A percentile compares a stretch with the other conserved stretches of the same genome.
These are phyloP conservation scores for Nothopassalora personata DNA, from an alignment of 2,329 filamentous ascomycete genomes.

Conservation along the genomic window DNA sequence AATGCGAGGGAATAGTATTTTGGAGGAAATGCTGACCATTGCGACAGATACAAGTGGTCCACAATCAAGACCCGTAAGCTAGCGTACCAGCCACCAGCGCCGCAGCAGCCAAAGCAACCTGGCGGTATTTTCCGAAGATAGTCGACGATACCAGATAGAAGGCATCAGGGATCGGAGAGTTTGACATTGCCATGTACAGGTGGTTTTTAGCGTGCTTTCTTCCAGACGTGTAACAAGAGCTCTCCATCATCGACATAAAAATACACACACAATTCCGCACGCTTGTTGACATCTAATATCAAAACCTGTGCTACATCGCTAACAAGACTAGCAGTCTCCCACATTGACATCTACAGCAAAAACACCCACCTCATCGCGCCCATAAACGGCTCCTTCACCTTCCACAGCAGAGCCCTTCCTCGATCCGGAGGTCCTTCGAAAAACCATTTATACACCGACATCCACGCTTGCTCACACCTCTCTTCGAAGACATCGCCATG, in stretches of 20 bases:
- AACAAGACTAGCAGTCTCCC: not conserved
- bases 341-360: not conserved
- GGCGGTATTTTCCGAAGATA: constrained; percentile 26
- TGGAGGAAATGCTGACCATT: constrained; percentile 24
- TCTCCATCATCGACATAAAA: constrained; percentile 6
- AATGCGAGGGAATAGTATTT: not conserved
- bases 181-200: constrained; percentile 21
- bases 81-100: constrained; percentile 24
- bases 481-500: constrained; percentile 13
- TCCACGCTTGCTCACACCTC: constrained; percentile 8
- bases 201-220: constrained; percentile 22
- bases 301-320: not conserved
- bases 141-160: constrained; percentile 5
- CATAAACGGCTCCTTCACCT: constrained; percentile 7
- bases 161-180: constrained; percentile 1
- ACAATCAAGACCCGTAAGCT: constrained; percentile 94
- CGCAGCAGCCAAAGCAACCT: constrained; percentile 16
- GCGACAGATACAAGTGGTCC: constrained; percentile 82
- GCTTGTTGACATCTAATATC: not conserved
- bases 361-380: not conserved
- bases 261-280: not conserved
- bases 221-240: constrained; percentile 20
- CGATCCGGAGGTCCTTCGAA: not conserved
- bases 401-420: constrained; percentile 2
- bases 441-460: constrained; percentile 13